Evolutionary conservation across 2,329 filamentous ascomycete genomes (phyloP).

Genomic region (Aspergillus costaricaensis): DNA sequence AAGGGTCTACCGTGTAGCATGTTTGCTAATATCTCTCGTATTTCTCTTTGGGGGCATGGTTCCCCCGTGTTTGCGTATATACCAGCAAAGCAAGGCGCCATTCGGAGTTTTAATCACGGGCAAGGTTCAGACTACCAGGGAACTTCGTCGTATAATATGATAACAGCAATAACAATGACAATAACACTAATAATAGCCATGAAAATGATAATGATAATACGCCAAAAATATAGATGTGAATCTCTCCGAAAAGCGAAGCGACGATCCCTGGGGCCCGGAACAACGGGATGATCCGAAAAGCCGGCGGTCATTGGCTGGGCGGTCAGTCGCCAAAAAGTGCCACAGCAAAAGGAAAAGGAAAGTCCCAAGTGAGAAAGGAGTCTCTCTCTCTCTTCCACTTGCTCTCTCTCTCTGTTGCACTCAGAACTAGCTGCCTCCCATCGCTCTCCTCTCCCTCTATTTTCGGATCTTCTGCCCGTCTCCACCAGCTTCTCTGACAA

Average conservation of each 20-base stretch:
- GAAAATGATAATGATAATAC: not conserved
- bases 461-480: not conserved
- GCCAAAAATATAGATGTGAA: not conserved
- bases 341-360: not conserved
- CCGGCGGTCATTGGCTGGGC: slow-evolving; percentile 9
- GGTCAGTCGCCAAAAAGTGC: slow-evolving; percentile 5
- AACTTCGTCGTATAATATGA: not conserved
- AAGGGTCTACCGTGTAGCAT: not conserved
- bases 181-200: no score
- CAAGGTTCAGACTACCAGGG: not conserved
- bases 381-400: not conserved
- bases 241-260: not conserved
- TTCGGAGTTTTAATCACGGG: slow-evolving; percentile 17
- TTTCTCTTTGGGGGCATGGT: not conserved
- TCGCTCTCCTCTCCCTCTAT: not conserved
- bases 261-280: slow-evolving; percentile 15
- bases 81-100: slow-evolving; percentile 21
- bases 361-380: no score
- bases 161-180: not conserved
- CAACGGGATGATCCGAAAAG: slow-evolving; percentile 18
- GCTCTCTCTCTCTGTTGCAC: not conserved
- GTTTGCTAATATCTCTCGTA: no score
- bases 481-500: not conserved
- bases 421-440: not conserved
- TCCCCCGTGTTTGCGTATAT: slow-evolving; percentile 12